Evolutionary conservation across 2,329 filamentous ascomycete genomes (phyloP).

Genomic region (Didymella glomerata): DNA sequence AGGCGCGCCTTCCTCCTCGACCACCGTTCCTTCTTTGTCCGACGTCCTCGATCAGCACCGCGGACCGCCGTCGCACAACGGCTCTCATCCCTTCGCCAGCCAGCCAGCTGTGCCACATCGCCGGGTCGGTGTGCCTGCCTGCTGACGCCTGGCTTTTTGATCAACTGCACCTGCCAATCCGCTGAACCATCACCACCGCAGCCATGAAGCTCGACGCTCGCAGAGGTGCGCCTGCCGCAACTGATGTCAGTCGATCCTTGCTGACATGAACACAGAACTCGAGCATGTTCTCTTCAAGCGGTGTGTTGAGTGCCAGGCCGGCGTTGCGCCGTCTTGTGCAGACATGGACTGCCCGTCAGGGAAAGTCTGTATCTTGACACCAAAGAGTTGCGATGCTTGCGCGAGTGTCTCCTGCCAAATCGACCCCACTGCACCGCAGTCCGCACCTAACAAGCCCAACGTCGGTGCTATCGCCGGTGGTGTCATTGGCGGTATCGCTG

Average conservation of each 20-base stretch:
- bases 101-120: slow-evolving; percentile 8
- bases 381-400: slow-evolving; percentile 67
- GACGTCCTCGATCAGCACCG: slow-evolving; percentile 11
- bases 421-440: slow-evolving; percentile 45
- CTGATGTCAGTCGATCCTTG: neutral
- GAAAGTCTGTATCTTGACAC: slow-evolving; percentile 67
- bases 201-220: slow-evolving; percentile 21
- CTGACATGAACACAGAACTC: slow-evolving; percentile 41
- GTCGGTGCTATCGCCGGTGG: slow-evolving; percentile 89
- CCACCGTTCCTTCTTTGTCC: slow-evolving; percentile 12
- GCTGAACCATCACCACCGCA: slow-evolving; percentile 9
- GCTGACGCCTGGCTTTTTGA: slow-evolving; percentile 14
- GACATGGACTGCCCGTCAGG: slow-evolving; percentile 58
- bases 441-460: slow-evolving; percentile 61
- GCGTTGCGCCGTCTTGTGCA: slow-evolving; percentile 64
- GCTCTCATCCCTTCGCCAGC: slow-evolving; percentile 15
- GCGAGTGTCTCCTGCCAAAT: slow-evolving; percentile 64
- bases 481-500: slow-evolving; percentile 82
- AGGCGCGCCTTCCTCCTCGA: slow-evolving; percentile 15
- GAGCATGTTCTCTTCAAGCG: slow-evolving; percentile 60
- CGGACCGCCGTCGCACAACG: slow-evolving; percentile 16
- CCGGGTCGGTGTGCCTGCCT: slow-evolving; percentile 10
- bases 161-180: slow-evolving; percentile 8
- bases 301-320: slow-evolving; percentile 65
- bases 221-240: slow-evolving; percentile 12